Percentiles rank a stretch among this genome's conserved stretches.
phyloP scores from a whole-genome alignment of 345 rosid genomes.

The Hypericum androsaemum region DNA sequence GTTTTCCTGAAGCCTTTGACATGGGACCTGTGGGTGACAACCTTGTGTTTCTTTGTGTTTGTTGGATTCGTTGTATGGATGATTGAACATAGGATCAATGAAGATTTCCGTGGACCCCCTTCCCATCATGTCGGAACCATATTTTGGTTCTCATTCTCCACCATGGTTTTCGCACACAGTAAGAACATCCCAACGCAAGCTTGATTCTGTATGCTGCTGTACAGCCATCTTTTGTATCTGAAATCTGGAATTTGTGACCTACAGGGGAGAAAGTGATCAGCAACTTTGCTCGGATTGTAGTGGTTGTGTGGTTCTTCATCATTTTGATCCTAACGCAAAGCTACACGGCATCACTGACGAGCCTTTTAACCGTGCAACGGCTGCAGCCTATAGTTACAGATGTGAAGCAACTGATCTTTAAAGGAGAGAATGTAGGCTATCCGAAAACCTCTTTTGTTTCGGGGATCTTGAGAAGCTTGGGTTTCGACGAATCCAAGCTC shows the following conservation, averaged over 20 bases:
- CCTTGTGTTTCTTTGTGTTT: neutral
- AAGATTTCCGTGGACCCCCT: constrained; percentile 3
- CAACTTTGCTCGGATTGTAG: constrained; percentile 35
- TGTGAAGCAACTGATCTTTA: neutral
- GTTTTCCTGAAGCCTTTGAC: constrained; percentile 19
- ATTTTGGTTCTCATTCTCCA: constrained; percentile 15
- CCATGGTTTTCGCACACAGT: constrained; percentile 15
- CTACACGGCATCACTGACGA: constrained; percentile 44
- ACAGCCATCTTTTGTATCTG: neutral
- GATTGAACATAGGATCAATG: constrained; percentile 7
- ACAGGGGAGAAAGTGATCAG: constrained; percentile 39
- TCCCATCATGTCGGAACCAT: constrained; percentile 7
- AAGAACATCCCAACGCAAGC: neutral
- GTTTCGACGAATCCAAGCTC: constrained; percentile 2
- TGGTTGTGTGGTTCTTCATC: constrained; percentile 43
- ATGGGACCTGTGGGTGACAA: constrained; percentile 18
- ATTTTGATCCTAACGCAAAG: constrained; percentile 40
- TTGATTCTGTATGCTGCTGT: neutral
- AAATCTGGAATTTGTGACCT: too few species aligned
- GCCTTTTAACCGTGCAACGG: constrained; percentile 34
- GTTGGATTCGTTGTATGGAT: constrained; percentile 11
- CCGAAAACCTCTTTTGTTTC: constrained; percentile 20
- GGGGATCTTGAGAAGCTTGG: neutral
- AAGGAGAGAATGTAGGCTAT: constrained; percentile 25
- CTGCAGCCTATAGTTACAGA: constrained; percentile 19